Conservation (phyloP, 2,329 filamentous ascomycete species). For the Aotearoamyces nothofagi region DNA sequence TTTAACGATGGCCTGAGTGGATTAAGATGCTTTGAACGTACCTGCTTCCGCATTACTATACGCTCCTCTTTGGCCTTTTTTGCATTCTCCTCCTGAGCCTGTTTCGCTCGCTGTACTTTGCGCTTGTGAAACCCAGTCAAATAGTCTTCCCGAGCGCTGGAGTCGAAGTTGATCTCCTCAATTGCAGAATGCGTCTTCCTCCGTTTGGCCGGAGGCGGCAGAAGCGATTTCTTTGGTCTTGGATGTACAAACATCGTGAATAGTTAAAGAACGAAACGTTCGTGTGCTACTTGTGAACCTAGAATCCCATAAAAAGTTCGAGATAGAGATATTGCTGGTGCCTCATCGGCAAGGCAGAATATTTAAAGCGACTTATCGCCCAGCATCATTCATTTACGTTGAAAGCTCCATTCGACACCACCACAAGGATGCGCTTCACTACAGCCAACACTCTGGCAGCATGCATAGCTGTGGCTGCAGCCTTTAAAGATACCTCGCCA, state of each 20-base stretch:
- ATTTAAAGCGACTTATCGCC: too few relatives aligned
- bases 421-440: slow-evolving; percentile 37
- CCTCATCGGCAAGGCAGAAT: too few relatives aligned
- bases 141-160: slow-evolving; percentile 65
- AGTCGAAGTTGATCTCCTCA: slow-evolving; percentile 79
- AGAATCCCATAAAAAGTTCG: too few relatives aligned
- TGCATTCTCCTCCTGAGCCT: slow-evolving; percentile 67
- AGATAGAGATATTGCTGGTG: too few relatives aligned
- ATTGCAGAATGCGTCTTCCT: slow-evolving; percentile 43
- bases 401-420: too few relatives aligned
- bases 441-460: slow-evolving; percentile 34
- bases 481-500: slow-evolving; percentile 76
- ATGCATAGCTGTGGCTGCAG: slow-evolving; percentile 43
- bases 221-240: slow-evolving; percentile 37
- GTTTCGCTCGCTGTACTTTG: slow-evolving; percentile 71
- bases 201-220: slow-evolving; percentile 49
- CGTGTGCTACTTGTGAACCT: too few relatives aligned
- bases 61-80: slow-evolving; percentile 67
- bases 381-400: too few relatives aligned
- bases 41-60: slow-evolving; percentile 60
- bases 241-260: slow-evolving; percentile 37
- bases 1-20: slow-evolving; percentile 7
- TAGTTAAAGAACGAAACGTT: too few relatives aligned
- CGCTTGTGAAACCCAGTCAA: slow-evolving; percentile 95
- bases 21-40: slow-evolving; percentile 23